A percentile compares a stretch with the other conserved stretches of the same genome.
Evolutionary conservation across 768 basidiomycete genomes (phyloP).

Genomic region (Leccinum sublutescens): DNA sequence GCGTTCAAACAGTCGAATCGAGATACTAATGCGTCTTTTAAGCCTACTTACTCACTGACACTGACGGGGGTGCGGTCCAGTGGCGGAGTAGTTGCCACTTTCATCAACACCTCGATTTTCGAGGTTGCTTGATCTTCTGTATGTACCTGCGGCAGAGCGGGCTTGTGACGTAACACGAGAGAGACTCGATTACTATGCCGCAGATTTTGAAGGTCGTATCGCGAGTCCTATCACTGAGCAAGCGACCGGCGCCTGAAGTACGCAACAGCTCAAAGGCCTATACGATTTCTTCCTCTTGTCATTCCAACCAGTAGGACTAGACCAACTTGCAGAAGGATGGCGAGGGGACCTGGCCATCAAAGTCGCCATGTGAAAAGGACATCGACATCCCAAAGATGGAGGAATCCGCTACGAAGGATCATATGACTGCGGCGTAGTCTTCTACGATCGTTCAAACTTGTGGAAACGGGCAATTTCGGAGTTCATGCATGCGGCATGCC

Average conservation of each 20-base stretch:
- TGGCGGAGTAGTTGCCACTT: not conserved
- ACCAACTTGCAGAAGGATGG: not conserved
- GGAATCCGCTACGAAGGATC: not conserved
- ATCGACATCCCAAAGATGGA: not conserved
- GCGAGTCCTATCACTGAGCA: too few species aligned
- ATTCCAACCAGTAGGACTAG: not conserved
- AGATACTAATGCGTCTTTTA: not conserved
- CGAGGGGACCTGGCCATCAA: not conserved
- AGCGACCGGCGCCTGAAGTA: too few species aligned
- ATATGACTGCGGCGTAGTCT: not conserved
- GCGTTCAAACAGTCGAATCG: slow-evolving; percentile 1
- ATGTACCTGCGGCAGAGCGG: not conserved
- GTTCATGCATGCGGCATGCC: too few species aligned
- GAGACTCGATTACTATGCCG: not conserved
- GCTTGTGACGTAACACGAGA: not conserved
- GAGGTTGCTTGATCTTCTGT: too few species aligned
- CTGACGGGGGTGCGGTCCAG: not conserved
- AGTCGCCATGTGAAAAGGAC: not conserved
- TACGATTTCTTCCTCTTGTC: not conserved
- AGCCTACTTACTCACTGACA: not conserved
- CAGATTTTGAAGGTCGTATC: not conserved
- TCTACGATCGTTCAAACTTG: not conserved
- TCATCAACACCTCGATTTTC: too few species aligned
- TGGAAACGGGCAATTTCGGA: not conserved
- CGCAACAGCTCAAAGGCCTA: not conserved